These are phyloP conservation scores for Chenopodium berlandieri DNA, from an alignment of 148 eudicot genomes.

Conservation along the genomic window DNA sequence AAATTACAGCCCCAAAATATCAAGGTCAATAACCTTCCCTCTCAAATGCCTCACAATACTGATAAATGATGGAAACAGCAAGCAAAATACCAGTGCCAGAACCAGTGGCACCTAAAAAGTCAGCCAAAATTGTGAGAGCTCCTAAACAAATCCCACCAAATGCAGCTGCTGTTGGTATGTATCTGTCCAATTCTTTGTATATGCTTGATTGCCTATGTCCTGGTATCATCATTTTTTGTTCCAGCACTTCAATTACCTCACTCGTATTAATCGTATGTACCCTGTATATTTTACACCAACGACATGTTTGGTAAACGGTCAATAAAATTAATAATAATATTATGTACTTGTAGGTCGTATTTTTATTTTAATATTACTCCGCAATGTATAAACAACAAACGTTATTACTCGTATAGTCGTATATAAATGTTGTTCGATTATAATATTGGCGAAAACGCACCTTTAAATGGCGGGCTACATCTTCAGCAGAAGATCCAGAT, in stretches of 20 bases:
- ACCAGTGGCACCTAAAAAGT: slow-evolving; percentile 41
- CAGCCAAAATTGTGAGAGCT: slow-evolving; percentile 52
- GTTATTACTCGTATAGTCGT: no score
- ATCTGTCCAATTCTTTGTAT: slow-evolving; percentile 51
- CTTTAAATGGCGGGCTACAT: slow-evolving; percentile 74
- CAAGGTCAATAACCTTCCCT: slow-evolving; percentile 58
- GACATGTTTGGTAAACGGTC: no score
- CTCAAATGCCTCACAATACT: slow-evolving; percentile 67
- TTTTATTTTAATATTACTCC: no score
- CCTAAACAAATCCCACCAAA: slow-evolving; percentile 37
- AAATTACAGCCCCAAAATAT: slow-evolving; percentile 50
- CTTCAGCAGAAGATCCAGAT: slow-evolving; percentile 71
- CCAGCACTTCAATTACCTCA: slow-evolving; percentile 26
- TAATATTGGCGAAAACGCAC: slow-evolving; percentile 16
- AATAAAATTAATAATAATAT: no score
- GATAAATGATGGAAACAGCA: slow-evolving; percentile 59
- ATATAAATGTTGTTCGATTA: no score
- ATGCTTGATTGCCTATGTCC: slow-evolving; percentile 44
- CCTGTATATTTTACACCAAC: no score
- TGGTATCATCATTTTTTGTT: slow-evolving; percentile 73
- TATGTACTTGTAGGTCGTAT: no score
- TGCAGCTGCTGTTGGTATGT: slow-evolving; percentile 43
- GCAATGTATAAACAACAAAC: no score
- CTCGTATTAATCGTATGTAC: neutral
- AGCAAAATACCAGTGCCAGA: slow-evolving; percentile 37